Base-by-base conservation (phyloP, 225 moss, liverwort and hornwort species). In the Sphagnum contortum region DNA sequence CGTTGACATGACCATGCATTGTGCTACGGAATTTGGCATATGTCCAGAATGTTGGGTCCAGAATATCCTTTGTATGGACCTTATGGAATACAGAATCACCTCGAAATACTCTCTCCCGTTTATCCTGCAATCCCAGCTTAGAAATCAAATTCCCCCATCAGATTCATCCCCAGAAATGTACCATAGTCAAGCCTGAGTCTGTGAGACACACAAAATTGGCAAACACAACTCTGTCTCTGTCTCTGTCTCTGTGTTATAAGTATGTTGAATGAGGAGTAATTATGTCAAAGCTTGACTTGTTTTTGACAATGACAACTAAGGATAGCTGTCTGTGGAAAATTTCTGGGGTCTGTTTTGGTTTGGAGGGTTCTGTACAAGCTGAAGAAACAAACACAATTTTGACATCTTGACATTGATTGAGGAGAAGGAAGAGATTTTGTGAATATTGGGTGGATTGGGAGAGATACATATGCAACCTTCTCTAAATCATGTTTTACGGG, bases 1-100 rank as follows among this genome's bases (percentile, higher is more conserved):
- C 77, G 73, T 82, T 86, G 50, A 86, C 57, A 64, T 86, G 86
- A 47, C 86, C 86, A 52, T 86, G 82, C 63, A 86, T 50, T 2
- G 86, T 86, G 14, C 79, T 55, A 29, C 86, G 74, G 69, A 81
- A 86, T 52, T 79, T 79, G 60, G 79, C 69, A 6, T 74, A 73
- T 49, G 79, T 82, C 82, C 82, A 86, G 12, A 67, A 77, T 50
- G 79, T 74, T 45, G 79, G 70, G 49, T 86, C 72, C 71, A 82
- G 68, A 9, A 47, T 71, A 3, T 86, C 75, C 72, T 77, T 86
- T 59, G 70, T 59, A 3, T 68, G 76, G 68, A 60, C 82, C 64
- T 79, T 64, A 68, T 82, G 76, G 51, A 58, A 74, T 11, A 86
- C 79, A 11, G 45, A 29, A 56, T 81, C 73, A 8, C 86, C 86